Percentiles rank a stretch among this genome's conserved stretches.
These are phyloP conservation scores for Onygena corvina DNA, from an alignment of 2,329 filamentous ascomycete species.

Conservation along the genomic window DNA sequence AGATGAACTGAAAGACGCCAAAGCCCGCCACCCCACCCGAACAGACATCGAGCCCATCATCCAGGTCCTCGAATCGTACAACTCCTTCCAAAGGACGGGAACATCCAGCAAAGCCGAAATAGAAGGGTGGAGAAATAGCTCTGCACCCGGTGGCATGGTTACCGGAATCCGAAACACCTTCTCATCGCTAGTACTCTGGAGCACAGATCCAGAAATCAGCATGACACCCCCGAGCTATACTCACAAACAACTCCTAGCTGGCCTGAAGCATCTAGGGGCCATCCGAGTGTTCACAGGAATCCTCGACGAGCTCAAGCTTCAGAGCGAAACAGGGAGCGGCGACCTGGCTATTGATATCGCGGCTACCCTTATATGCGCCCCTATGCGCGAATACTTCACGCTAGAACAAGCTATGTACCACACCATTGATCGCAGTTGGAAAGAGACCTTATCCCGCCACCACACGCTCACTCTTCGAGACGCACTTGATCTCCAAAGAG, in stretches of 20 bases:
- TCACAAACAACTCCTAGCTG: slow-evolving; percentile 40
- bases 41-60: slow-evolving; percentile 43
- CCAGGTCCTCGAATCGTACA: slow-evolving; percentile 40
- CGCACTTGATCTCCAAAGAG: slow-evolving; percentile 29
- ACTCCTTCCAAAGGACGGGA: slow-evolving; percentile 40
- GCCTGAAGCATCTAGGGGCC: slow-evolving; percentile 32
- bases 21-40: slow-evolving; percentile 38
- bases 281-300: slow-evolving; percentile 28
- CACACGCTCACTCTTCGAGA: slow-evolving; percentile 32
- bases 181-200: slow-evolving; percentile 44
- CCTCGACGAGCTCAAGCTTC: slow-evolving; percentile 34
- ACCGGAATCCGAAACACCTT: slow-evolving; percentile 40
- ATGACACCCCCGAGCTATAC: slow-evolving; percentile 45
- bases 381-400: slow-evolving; percentile 30
- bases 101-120: slow-evolving; percentile 39
- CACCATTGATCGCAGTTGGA: slow-evolving; percentile 25
- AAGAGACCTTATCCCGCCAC: slow-evolving; percentile 21
- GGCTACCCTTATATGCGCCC: slow-evolving; percentile 33
- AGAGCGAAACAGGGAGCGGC: slow-evolving; percentile 30
- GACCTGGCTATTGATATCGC: slow-evolving; percentile 35
- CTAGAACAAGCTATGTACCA: slow-evolving; percentile 29
- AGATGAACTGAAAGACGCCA: slow-evolving; percentile 41
- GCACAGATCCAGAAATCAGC: slow-evolving; percentile 37
- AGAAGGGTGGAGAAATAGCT: slow-evolving; percentile 40
- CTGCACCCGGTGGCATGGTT: slow-evolving; percentile 36